Base-by-base conservation (phyloP, 1,139 yeast genomes). In the Geotrichum histeridarum region DNA sequence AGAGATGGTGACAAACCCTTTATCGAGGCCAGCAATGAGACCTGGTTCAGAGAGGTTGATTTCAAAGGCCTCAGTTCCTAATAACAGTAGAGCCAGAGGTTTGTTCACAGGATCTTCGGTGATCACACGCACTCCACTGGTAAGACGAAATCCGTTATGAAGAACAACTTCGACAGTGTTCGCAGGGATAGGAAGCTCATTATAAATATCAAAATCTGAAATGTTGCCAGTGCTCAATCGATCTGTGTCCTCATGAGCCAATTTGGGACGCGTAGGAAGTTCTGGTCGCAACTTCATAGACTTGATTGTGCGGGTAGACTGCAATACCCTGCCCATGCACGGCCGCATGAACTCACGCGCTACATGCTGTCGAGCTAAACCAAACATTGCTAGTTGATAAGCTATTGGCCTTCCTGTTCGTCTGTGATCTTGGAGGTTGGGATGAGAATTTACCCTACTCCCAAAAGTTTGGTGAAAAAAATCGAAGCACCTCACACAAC, bases 41-140 rank as follows among this genome's bases (percentile, higher is more conserved):
- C 49, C 53, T 64, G 50, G 51, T 18, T 37, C 51, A 1, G 53
- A 48, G 42, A 84, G 69, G 61, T 81, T 77, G 18, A 85, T 75
- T 63, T 84, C 86, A 60, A 80, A 81, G 1, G 83, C 77, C 63
- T 85, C 90, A 44, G 79, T 78, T 35, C 83, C 82, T 8, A 86
- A 60, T 33, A 86, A 70, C n/a, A 86, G 65, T 7, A 83, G 73
- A 5, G 85, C 90, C 12, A 73, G 70, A 2, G 77, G 75, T 44
- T 72, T 69, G 1, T 77, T 77, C 1, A 70, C 61, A 18, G 72
- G 69, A 59, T 74, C 76, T 6, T 85, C 84, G 1, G 81, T 79
- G 31, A 73, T 71, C 1, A 73, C 64, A 27, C 72, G 69, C 44
- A 71, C 70, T 15, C 81, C 79, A 44, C 73, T 73, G 4, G 78